Evolutionary conservation across 23 red algal species (phyloP).

Genomic region (Gracilaria caudata): DNA sequence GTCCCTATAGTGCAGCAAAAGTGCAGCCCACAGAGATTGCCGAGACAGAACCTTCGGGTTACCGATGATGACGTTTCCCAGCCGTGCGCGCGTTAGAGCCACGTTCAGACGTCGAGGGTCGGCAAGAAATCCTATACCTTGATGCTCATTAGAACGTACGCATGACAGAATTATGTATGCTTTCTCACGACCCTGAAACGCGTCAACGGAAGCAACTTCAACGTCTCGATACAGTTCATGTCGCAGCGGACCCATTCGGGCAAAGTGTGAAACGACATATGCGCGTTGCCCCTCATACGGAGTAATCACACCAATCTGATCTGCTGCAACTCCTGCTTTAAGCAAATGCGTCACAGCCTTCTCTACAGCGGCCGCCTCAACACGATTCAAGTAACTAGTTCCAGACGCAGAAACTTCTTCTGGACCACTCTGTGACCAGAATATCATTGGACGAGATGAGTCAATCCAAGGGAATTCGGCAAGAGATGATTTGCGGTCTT

Average conservation of each 20-base stretch:
- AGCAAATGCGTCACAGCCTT: conserved; percentile 89
- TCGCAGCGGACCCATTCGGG: conserved; percentile 78
- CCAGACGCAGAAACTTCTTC: conserved; percentile 98
- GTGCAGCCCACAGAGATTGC: conserved; percentile 78
- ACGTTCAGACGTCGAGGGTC: conserved; percentile 98
- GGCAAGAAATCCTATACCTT: conserved; percentile 93
- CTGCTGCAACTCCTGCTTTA: conserved; percentile 72
- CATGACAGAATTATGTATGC: conserved; percentile 91
- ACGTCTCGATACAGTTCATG: conserved; percentile 88
- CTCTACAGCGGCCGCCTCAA: conserved; percentile 87
- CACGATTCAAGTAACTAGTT: conserved; percentile 90
- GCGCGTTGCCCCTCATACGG: conserved; percentile 97
- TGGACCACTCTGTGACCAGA: conserved; percentile 86
- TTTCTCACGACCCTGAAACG: conserved; percentile 97
- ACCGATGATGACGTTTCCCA: conserved; percentile 81
- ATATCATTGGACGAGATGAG: conserved; percentile 78
- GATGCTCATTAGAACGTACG: conserved; percentile 85
- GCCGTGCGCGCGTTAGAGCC: conserved; percentile 87
- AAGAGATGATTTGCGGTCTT: conserved; percentile 68
- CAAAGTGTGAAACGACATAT: conserved; percentile 88
- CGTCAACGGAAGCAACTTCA: conserved; percentile 93
- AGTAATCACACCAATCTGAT: conserved; percentile 92
- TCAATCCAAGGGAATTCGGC: conserved; percentile 86
- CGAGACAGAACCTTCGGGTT: conserved; percentile 83
- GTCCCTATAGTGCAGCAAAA: conserved; percentile 78